Evolutionary conservation across 2,329 filamentous ascomycete genomes (phyloP).

Genomic region (Pestalotiopsis sp.): DNA sequence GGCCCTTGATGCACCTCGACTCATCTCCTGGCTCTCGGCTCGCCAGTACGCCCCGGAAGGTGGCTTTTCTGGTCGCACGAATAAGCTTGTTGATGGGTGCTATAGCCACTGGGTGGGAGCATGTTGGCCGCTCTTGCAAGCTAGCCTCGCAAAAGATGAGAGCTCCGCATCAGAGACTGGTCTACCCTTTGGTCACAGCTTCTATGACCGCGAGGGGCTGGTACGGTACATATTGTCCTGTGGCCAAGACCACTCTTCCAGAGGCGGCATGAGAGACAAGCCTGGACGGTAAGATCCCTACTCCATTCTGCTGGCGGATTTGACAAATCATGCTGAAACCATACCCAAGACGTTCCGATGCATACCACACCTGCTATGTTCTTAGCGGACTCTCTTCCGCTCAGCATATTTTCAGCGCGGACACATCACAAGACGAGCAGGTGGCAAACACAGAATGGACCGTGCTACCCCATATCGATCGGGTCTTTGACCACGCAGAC

Average conservation of each 20-base stretch:
- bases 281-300: conserved; percentile 72
- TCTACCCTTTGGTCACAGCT: conserved; percentile 23
- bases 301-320: neutral
- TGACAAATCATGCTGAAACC: neutral
- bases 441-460: conserved; percentile 41
- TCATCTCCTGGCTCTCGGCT: conserved; percentile 86
- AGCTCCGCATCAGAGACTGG: conserved; percentile 19
- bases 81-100: conserved; percentile 97
- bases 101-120: conserved; percentile 98
- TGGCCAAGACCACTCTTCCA: conserved; percentile 71
- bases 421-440: conserved; percentile 38
- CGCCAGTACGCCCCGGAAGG: conserved; percentile 90
- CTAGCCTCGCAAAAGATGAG: conserved; percentile 62
- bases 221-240: conserved; percentile 88
- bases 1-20: conserved; percentile 73
- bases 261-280: conserved; percentile 89
- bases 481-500: conserved; percentile 73
- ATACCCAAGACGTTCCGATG: conserved; percentile 68
- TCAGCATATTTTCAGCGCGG: conserved; percentile 61
- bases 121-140: conserved; percentile 90
- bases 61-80: conserved; percentile 90
- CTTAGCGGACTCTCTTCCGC: conserved; percentile 82
- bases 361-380: conserved; percentile 93
- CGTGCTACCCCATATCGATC: conserved; percentile 50
- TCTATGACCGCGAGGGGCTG: conserved; percentile 80